Base-by-base conservation (phyloP, 306 rosid genomes). In the Rosa rugosa region DNA sequence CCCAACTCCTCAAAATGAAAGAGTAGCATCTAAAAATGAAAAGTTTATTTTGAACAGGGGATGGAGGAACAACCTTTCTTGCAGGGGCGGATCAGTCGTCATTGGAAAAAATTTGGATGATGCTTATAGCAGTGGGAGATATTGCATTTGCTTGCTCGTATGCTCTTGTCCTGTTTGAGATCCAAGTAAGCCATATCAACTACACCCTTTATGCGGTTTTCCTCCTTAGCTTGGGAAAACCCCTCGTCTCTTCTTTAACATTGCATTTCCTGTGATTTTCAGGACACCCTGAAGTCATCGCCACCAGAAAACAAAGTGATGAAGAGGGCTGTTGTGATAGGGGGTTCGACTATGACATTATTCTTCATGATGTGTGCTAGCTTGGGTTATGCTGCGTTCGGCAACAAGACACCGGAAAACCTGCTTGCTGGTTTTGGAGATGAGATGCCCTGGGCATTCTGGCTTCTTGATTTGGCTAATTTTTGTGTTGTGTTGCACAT, bases 341-440 rank as follows among this genome's bases (percentile, higher is more conserved):
- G 88, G 22, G 77, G 87, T 8, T 80, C 86, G 34, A 76, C 87
- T 20, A 92, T 92, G 96, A 65, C 87, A 22, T 8, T 67, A 36
- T 80, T 92, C 38, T 90, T 90, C 81, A 71, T 89, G 74, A 46
- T 77, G 77, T 84, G 81, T 36, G 79, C 90, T 64, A 51, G 88
- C 64, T 84, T 86, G 59, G 96, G 96, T 72, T 93, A 91, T 79
- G 94, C 92, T 20, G 92, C 94, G 9, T 93, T 89, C 46, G 96
- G 96, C 0, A 72, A 89, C 40, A 42, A 80, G 13, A 83, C 97
- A 8, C 96, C 89, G 0, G 92, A 93, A 76, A 89, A 92, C 76
- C 85, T 89, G 54, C 84, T 92, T 46, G 82, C 90, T 0, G 92
- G 92, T 66, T 88, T 89, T 71, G 97, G 87, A 73, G 85, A 82